phyloP scores from a whole-genome alignment of 148 eudicot species.

The Rhododendron ovatum region DNA sequence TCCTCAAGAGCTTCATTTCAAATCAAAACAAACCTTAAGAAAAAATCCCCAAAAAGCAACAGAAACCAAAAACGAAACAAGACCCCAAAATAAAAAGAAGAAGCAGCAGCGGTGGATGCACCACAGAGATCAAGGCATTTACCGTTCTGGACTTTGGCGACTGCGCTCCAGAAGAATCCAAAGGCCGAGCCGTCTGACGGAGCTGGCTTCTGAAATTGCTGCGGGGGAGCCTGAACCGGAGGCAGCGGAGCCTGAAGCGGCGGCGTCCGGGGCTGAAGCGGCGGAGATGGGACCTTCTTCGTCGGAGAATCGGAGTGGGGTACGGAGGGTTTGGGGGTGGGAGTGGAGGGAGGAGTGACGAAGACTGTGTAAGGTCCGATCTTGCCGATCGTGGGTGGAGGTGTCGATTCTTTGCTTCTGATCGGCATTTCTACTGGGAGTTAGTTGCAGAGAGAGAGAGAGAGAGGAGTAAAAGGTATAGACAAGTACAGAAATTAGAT shows the following conservation, averaged over 20 bases:
- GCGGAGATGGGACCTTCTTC: constrained; percentile 16
- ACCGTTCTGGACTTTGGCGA: constrained; percentile 77
- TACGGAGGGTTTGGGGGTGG: constrained; percentile 11
- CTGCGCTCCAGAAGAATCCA: constrained; percentile 63
- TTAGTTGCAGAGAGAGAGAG: background rate
- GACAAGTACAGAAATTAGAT: background rate
- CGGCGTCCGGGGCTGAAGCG: constrained; percentile 10
- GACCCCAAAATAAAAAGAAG: background rate
- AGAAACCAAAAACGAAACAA: background rate
- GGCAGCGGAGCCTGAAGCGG: constrained; percentile 26
- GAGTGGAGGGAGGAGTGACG: constrained; percentile 67
- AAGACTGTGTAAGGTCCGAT: constrained; percentile 97
- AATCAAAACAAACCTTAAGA: background rate
- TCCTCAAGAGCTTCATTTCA: background rate
- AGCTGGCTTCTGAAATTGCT: constrained; percentile 34
- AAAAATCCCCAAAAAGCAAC: background rate
- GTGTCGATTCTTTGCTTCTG: constrained; percentile 34
- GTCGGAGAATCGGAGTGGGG: constrained; percentile 10
- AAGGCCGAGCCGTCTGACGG: constrained; percentile 17
- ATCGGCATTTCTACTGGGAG: constrained; percentile 26
- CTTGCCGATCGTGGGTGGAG: constrained; percentile 81
- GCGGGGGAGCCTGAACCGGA: constrained; percentile 69
- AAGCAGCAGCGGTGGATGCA: background rate
- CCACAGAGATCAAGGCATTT: background rate
- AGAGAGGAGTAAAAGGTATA: background rate